These are phyloP conservation scores for Chytriomyces hyalinus DNA, from an alignment of 192 early-diverging fungal species.

Conservation along the genomic window DNA sequence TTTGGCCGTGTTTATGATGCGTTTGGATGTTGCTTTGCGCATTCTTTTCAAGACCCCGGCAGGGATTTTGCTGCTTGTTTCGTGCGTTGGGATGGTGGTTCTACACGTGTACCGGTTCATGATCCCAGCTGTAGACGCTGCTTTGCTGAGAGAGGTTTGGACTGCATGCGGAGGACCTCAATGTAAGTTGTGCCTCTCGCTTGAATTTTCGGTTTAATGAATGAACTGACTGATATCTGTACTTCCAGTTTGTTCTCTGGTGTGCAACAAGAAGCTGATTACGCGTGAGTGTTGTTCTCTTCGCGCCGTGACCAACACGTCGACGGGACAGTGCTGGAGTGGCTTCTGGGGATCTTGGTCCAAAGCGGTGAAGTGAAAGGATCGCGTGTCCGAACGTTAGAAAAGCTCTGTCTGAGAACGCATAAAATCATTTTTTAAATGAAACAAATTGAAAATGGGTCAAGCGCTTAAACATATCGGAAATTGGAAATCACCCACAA, in stretches of 20 bases:
- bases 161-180: conserved; percentile 11
- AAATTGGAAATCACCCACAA: too few species aligned
- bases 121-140: conserved; percentile 13
- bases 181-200: not conserved
- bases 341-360: conserved; percentile 19
- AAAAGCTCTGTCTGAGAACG: too few species aligned
- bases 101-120: not conserved
- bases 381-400: too few species aligned
- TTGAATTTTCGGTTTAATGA: not conserved
- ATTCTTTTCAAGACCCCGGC: conserved; percentile 24
- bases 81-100: not conserved
- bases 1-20: conserved; percentile 9
- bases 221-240: not conserved
- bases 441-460: too few species aligned
- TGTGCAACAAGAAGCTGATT: conserved; percentile 20
- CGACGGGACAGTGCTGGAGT: conserved; percentile 9
- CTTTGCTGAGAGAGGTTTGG: conserved; percentile 25
- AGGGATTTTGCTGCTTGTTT: conserved; percentile 7
- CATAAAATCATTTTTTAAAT: too few species aligned
- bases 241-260: conserved; percentile 14
- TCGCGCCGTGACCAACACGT: not conserved
- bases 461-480: too few species aligned
- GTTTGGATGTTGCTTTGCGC: conserved; percentile 16
- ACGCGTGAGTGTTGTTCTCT: conserved; percentile 22
- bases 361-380: not conserved